phyloP scores from a whole-genome alignment of 83 land plant species.

The Larix sibirica region DNA sequence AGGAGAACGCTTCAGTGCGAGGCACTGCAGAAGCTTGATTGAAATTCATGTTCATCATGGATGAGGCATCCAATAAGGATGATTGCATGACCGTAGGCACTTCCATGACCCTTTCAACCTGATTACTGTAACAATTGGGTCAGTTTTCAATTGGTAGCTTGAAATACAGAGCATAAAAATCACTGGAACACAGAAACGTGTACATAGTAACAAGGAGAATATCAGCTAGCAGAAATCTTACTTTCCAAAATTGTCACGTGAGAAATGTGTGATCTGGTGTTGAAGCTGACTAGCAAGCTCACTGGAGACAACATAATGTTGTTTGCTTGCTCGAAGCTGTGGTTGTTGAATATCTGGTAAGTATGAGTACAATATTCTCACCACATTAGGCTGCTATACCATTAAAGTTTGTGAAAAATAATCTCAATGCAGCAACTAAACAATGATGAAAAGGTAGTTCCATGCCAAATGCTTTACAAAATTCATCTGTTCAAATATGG shows the following conservation, averaged over 20 bases:
- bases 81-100: neutral
- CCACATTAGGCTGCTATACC: neutral
- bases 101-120: neutral
- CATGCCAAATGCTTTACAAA: neutral
- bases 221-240: neutral
- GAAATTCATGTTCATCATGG: conserved; percentile 2
- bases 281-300: neutral
- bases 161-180: neutral
- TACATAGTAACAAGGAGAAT: neutral
- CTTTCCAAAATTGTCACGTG: neutral
- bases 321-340: conserved; percentile 5
- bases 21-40: neutral
- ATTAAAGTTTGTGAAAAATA: neutral
- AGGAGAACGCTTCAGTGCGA: neutral
- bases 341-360: conserved; percentile 6
- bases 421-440: neutral
- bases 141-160: neutral
- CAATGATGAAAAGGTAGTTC: neutral
- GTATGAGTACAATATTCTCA: neutral
- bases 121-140: neutral
- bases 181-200: neutral
- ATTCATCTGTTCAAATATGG: neutral
- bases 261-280: neutral
- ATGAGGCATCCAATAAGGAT: neutral
- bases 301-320: conserved; percentile 1